phyloP scores from a whole-genome alignment of 164 flowering plant species.

The Stephania cephalantha region DNA sequence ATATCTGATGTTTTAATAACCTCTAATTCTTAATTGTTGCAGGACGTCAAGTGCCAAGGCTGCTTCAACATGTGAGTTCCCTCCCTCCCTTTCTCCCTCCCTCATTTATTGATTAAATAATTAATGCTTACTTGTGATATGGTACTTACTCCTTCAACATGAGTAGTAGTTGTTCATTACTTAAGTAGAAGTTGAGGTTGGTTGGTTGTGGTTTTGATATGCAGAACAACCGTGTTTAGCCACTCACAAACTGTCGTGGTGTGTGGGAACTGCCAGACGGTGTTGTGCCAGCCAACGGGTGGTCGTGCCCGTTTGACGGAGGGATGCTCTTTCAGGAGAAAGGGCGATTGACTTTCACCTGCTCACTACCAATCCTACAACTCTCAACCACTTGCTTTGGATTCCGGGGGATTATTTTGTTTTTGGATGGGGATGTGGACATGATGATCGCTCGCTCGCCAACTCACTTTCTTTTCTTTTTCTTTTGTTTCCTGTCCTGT shows the following conservation, averaged over 20 bases:
- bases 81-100: background rate
- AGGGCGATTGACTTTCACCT: slow-evolving; percentile 26
- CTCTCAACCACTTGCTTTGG: background rate
- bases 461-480: too few species aligned
- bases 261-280: slow-evolving; percentile 51
- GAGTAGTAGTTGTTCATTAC: background rate
- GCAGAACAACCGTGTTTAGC: slow-evolving; percentile 53
- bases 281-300: slow-evolving; percentile 50
- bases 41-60: slow-evolving; percentile 59
- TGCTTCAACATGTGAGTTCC: slow-evolving; percentile 52
- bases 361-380: background rate
- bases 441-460: too few species aligned
- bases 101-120: background rate
- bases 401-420: background rate
- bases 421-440: background rate
- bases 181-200: background rate
- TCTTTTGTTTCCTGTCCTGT: background rate
- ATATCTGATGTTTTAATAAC: background rate
- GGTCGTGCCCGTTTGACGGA: slow-evolving; percentile 49
- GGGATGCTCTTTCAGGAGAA: slow-evolving; percentile 52
- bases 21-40: background rate
- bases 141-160: too few species aligned
- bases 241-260: slow-evolving; percentile 54
- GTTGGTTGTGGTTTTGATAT: background rate
- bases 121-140: too few species aligned